Evolutionary conservation across 2,329 filamentous ascomycete species (phyloP).

Genomic region (Balansia obtecta): DNA sequence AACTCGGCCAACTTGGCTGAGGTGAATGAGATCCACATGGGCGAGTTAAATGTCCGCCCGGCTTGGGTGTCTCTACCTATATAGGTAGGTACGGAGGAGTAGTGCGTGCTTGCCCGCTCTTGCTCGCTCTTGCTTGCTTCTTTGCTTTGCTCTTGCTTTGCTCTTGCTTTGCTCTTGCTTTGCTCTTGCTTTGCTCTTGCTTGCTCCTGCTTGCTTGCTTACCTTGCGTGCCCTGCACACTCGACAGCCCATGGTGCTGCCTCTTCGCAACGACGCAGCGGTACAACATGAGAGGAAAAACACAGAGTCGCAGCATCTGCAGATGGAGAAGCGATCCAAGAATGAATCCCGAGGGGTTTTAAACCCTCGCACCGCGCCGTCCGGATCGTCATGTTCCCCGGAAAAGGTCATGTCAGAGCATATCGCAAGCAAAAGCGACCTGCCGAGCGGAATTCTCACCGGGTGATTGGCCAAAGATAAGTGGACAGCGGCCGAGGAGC

Average conservation of each 20-base stretch:
- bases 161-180: no score
- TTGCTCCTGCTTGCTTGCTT: constrained; percentile 4
- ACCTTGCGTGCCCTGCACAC: constrained; percentile 29
- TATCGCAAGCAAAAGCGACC: constrained; percentile 3
- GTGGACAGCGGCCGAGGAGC: constrained; percentile 1
- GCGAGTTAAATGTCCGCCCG: background rate
- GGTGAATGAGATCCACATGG: background rate
- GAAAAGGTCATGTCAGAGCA: background rate
- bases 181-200: no score
- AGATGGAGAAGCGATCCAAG: background rate
- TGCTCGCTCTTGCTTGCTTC: no score
- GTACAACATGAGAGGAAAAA: background rate
- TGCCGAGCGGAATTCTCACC: background rate
- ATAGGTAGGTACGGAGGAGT: background rate
- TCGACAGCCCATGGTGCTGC: constrained; percentile 24
- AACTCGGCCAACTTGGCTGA: background rate
- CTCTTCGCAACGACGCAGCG: constrained; percentile 2
- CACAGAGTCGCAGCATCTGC: background rate
- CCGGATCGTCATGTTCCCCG: background rate
- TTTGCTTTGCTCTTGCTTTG: no score
- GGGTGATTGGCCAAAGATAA: constrained; percentile 1
- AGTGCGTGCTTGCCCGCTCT: background rate
- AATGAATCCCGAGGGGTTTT: background rate
- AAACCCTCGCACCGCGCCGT: background rate
- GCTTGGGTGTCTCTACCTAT: background rate